Evolutionary conservation across 2,329 filamentous ascomycete species (phyloP), one percentile per base, ranked within the genome.

Genomic region (Xylaria sp.): DNA sequence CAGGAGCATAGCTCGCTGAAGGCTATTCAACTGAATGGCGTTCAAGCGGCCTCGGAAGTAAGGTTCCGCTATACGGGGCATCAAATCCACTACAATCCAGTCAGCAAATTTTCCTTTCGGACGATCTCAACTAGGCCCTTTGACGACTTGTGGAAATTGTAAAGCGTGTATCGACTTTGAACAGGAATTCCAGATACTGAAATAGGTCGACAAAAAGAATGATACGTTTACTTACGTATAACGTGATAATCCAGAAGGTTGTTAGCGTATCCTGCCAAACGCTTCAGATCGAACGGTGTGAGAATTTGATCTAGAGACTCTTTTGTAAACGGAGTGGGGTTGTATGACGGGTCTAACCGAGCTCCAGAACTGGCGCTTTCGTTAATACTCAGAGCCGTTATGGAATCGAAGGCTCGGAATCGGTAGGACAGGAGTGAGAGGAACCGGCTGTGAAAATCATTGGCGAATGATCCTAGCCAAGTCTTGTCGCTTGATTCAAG

Each of bases 181-280:
- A 8, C 1, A 12, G 25, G 8, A 28, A 8, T 48, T 10, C 25
- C 39, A 12, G 15, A 13, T 5, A 20, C 46, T 13, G 44, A 3
- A 25, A 57, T n/a, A 58, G n/a, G 9, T 15, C 0, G 23, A 7
- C 12, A 5, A 31, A 13, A 15, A 23, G 25, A 39, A 28, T n/a
- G 9, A 20, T 31, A 13, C 9, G 34, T 48, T 6, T 48, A 67
- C 69, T 69, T 41, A 71, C 69, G 87, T 65, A 99, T 96, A 74
- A 98, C 94, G 78, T 98, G 97, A 84, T 98, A 97, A 81, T 99
- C 97, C 51, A 99, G 89, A 87, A 98, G 92, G 82, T 97, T 97
- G 82, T 97, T 97, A 18, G 96, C 93, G 76, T 99, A 99, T 52
- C 92, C 94, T 78, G 98, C 95, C 2, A 99, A 86, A 34, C 96